Evolutionary conservation across 129 eudicot genomes (phyloP), one percentile per base, ranked within the genome.

Genomic region (Gnaphalium uliginosum): DNA sequence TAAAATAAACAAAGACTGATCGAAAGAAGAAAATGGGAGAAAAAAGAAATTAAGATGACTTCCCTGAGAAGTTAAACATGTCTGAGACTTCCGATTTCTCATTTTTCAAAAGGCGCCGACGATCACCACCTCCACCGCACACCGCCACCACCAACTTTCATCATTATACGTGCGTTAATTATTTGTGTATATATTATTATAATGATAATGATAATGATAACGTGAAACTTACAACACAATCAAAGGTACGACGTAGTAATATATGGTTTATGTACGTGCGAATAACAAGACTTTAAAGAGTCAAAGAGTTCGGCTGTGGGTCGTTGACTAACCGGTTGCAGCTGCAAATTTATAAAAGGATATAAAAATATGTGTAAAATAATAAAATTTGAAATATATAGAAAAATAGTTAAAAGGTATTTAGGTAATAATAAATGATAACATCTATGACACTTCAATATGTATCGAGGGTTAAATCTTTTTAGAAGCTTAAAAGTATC

Each of bases 1-100:
- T 24, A 14, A 59, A 14, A 11, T 32, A 37, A 22, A 15, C 3
- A 18, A 70, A 18, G 33, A 19, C 26, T 21, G 56, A 54, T 9
- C 18, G 32, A 59, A 4, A n/a, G 22, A 53, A 74, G 19, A 46
- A 24, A 50, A 24, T 4, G 2, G 11, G 54, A 18, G 15, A 13
- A 23, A 15, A 33, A 9, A 56, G 60, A 77, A 54, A 37, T 57
- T 39, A 72, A 33, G 68, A 72, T 79, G 24, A 72, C 83, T 72
- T 79, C 66, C 73, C 83, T 79, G 83, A 35, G 78, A 72, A 72
- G 83, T 56, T 62, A 78, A 71, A 78, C 77, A 32, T 78, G 82
- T 62, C 71, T 21, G 72, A 71, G 72, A 71, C 71, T 69, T 69
- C 9, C 8, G 66, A 67, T 15, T 56, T 37, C 35, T 24, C 59